Evolutionary conservation across 2,329 filamentous ascomycete species (phyloP).

Genomic region (Penicillium oxalicum): DNA sequence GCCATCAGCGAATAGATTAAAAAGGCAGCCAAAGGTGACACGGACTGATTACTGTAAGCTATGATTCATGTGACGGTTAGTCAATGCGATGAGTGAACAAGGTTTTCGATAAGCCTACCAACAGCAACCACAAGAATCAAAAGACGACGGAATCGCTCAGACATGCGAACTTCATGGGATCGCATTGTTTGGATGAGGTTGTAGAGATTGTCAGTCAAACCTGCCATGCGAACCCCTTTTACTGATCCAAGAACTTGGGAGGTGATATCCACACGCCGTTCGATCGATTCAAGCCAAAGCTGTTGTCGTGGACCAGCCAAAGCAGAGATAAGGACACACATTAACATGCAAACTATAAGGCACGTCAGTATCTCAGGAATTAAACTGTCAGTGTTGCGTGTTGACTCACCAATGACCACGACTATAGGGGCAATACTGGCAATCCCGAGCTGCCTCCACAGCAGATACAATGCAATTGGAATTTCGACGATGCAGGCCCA

Average conservation of each 20-base stretch:
- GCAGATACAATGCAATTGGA: conserved; percentile 2
- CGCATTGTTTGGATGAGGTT: conserved; percentile 31
- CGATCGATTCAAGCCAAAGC: conserved; percentile 23
- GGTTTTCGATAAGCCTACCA: background rate
- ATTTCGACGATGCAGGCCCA: conserved; percentile 7
- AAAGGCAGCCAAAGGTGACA: conserved; percentile 8
- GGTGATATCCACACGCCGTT: conserved; percentile 25
- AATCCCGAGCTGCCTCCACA: conserved; percentile 4
- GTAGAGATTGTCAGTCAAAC: conserved; percentile 28
- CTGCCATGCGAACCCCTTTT: conserved; percentile 38
- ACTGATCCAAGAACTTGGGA: conserved; percentile 31
- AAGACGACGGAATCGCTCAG: conserved; percentile 22
- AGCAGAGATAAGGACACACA: background rate
- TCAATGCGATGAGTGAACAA: background rate
- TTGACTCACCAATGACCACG: background rate
- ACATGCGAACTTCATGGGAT: conserved; percentile 28
- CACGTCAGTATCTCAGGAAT: background rate
- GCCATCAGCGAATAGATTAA: conserved; percentile 6
- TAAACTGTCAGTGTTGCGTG: background rate
- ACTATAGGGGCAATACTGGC: background rate
- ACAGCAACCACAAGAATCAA: conserved; percentile 1
- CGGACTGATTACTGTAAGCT: conserved; percentile 4
- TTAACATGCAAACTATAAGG: background rate
- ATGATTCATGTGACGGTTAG: background rate
- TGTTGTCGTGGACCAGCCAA: conserved; percentile 12